These are phyloP conservation scores for Candolleomyces efflorescens DNA, from an alignment of 768 basidiomycete genomes.

Conservation along the genomic window DNA sequence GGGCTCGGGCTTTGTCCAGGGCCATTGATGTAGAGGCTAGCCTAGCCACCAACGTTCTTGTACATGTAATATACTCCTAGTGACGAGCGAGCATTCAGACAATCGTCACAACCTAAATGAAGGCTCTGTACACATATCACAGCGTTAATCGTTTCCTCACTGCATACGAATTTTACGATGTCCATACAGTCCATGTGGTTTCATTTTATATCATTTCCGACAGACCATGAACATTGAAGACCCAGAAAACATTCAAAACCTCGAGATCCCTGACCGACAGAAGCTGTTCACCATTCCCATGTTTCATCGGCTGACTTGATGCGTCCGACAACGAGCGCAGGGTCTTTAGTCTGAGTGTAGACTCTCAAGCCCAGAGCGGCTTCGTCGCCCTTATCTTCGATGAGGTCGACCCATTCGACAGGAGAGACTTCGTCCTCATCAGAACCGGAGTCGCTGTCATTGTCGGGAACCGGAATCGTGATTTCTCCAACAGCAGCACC, in stretches of 20 bases:
- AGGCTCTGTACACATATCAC: too few species aligned
- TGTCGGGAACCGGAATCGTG: not conserved
- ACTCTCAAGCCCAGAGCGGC: conserved; percentile 4
- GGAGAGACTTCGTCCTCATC: not conserved
- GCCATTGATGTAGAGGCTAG: not conserved
- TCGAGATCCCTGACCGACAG: too few species aligned
- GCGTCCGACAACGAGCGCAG: conserved; percentile 1
- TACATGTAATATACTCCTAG: too few species aligned
- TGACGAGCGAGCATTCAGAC: too few species aligned
- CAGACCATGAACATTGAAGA: too few species aligned
- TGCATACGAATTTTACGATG: too few species aligned
- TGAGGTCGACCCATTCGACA: not conserved
- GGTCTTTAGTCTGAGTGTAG: conserved; percentile 8
- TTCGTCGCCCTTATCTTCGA: not conserved
- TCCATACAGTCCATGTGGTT: too few species aligned
- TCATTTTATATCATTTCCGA: too few species aligned
- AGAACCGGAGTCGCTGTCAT: not conserved
- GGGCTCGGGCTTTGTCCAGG: not conserved
- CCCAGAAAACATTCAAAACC: too few species aligned
- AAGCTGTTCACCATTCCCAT: not conserved
- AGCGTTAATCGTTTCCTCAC: too few species aligned
- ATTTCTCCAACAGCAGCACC: not conserved
- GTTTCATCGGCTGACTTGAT: not conserved
- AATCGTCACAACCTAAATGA: too few species aligned
- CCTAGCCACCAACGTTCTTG: too few species aligned